A percentile compares a stretch with the other conserved stretches of the same genome.
Evolutionary conservation across 1,284 basidiomycete species (phyloP).

Genomic region (Fomitopsis schrenkii): DNA sequence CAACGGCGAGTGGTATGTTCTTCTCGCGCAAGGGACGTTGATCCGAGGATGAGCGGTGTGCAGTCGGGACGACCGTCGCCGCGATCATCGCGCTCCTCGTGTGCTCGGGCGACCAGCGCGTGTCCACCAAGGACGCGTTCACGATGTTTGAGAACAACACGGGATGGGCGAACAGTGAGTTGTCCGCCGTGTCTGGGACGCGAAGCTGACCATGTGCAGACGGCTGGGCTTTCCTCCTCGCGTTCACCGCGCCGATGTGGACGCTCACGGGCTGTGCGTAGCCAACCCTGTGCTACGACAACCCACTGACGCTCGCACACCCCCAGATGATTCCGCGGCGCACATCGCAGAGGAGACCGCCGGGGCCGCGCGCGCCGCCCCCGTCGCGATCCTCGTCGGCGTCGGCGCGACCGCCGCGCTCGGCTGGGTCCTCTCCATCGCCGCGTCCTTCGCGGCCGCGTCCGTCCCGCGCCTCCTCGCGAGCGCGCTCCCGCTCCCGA

Average conservation of each 20-base stretch:
- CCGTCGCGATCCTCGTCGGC: constrained; percentile 71
- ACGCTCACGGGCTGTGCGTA: constrained; percentile 68
- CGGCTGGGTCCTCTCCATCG: constrained; percentile 62
- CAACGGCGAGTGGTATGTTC: constrained; percentile 40
- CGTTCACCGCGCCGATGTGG: constrained; percentile 79
- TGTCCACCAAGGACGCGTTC: constrained; percentile 67
- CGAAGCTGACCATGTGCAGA: constrained; percentile 32
- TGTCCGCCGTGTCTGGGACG: background rate
- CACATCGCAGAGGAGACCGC: constrained; percentile 74
- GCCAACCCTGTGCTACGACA: background rate
- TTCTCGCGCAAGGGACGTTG: background rate
- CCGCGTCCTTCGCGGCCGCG: constrained; percentile 58
- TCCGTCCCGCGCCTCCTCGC: constrained; percentile 51
- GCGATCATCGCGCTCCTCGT: constrained; percentile 59
- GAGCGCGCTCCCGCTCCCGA: constrained; percentile 54
- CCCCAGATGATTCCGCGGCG: constrained; percentile 69
- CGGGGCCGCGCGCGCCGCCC: constrained; percentile 63
- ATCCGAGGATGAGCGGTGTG: background rate
- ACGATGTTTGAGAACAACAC: constrained; percentile 70
- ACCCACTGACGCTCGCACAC: background rate
- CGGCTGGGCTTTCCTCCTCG: constrained; percentile 70
- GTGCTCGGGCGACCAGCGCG: constrained; percentile 49
- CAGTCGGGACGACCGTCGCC: constrained; percentile 40
- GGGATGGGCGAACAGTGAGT: constrained; percentile 57
- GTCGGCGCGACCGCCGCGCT: constrained; percentile 56